Percentiles rank a stretch among this genome's conserved stretches.
phyloP scores from a whole-genome alignment of 1,284 basidiomycete species.

The Ganoderma boninense region DNA sequence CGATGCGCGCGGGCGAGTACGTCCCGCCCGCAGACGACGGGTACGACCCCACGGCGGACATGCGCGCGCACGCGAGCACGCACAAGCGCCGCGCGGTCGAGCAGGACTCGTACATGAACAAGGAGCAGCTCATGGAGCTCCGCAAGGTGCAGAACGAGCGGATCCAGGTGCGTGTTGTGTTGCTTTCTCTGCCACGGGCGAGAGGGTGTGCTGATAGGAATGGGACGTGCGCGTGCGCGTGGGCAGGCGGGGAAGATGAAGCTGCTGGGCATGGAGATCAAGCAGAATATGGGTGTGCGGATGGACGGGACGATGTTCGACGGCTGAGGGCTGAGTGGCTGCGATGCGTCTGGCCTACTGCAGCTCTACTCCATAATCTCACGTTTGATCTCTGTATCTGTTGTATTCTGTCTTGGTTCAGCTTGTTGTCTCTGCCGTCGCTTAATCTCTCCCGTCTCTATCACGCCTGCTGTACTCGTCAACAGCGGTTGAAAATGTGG shows the following conservation, averaged over 20 bases:
- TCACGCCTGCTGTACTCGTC: background rate
- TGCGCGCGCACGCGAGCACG: constrained; percentile 73
- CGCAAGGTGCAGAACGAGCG: constrained; percentile 84
- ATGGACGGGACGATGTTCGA: constrained; percentile 75
- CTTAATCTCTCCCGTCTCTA: background rate
- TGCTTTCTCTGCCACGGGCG: background rate
- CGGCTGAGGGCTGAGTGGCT: constrained; percentile 38
- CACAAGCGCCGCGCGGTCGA: constrained; percentile 72
- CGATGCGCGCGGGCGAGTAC: constrained; percentile 82
- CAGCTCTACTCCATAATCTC: background rate
- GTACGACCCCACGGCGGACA: constrained; percentile 84
- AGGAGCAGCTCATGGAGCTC: constrained; percentile 82
- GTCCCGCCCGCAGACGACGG: constrained; percentile 69
- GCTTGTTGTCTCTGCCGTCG: background rate
- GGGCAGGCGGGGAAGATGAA: constrained; percentile 83
- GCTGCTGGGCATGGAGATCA: constrained; percentile 82
- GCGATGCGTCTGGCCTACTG: background rate
- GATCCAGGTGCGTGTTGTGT: constrained; percentile 61
- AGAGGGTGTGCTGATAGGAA: background rate
- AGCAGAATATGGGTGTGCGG: constrained; percentile 80
- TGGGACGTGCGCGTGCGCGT: background rate
- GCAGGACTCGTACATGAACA: constrained; percentile 76
- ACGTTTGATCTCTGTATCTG: background rate
- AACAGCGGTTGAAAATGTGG: background rate
- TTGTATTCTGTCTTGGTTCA: background rate